Conservation (phyloP, 192 early-diverging fungal species). For the Backusella westeae region DNA sequence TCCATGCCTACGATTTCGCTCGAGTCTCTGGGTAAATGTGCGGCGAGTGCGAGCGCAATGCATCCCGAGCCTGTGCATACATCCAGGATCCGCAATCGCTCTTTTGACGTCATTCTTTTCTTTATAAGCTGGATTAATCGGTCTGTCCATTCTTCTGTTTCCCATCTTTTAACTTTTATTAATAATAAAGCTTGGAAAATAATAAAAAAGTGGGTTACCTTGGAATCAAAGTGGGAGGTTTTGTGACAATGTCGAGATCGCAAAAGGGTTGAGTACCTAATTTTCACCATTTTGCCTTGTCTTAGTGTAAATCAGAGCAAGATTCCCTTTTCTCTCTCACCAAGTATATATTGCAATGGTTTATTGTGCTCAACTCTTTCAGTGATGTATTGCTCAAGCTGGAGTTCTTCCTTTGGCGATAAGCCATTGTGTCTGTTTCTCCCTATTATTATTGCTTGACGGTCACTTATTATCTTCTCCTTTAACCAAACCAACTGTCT, state of each 20-base stretch:
- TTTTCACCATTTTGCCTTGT: not conserved
- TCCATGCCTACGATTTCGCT: conserved; percentile 62
- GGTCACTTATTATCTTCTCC: conserved; percentile 20
- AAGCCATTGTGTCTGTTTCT: not conserved
- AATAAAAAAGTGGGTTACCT: conserved; percentile 40
- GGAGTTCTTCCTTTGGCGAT: conserved; percentile 23
- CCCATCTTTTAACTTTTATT: conserved; percentile 55
- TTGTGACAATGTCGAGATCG: conserved; percentile 64
- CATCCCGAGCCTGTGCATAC: conserved; percentile 89
- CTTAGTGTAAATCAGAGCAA: not conserved
- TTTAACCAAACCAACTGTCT: conserved; percentile 28
- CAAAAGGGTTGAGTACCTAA: conserved; percentile 81
- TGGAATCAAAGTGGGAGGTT: conserved; percentile 84
- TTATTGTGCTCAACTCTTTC: conserved; percentile 64
- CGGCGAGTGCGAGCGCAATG: conserved; percentile 69
- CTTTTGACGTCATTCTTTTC: not conserved
- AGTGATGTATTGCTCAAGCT: conserved; percentile 42
- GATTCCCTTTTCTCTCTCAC: conserved; percentile 20
- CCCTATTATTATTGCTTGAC: not conserved
- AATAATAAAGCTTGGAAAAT: too few relatives aligned
- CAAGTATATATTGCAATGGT: conserved; percentile 91
- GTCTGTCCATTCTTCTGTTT: conserved; percentile 93
- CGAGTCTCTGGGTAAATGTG: conserved; percentile 45
- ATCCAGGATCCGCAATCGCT: conserved; percentile 71
- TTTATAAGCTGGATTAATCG: conserved; percentile 52